A percentile compares a stretch with the other conserved stretches of the same genome.
Conservation (phyloP, 371 early-diverging fungal species). For the Rhizomucor pusillus region DNA sequence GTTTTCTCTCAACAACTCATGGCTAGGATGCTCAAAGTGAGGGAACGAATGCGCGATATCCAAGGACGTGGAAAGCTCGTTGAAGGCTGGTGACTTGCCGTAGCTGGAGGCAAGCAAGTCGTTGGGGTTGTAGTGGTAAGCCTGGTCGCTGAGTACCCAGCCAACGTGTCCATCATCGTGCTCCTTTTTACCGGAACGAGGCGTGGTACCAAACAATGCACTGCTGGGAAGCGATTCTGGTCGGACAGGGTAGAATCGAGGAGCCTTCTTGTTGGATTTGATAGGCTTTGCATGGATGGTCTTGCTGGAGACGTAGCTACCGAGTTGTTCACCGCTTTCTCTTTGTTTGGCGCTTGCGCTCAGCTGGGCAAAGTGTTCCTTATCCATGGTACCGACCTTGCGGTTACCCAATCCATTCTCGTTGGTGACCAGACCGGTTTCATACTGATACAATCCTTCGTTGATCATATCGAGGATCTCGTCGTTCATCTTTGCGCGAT, state of each 20-base stretch:
- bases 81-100: slow-evolving; percentile 38
- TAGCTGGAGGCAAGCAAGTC: slow-evolving; percentile 43
- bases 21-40: slow-evolving; percentile 91
- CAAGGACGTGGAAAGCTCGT: slow-evolving; percentile 32
- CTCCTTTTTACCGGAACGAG: slow-evolving; percentile 47
- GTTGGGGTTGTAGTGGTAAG: slow-evolving; percentile 50
- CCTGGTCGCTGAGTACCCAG: slow-evolving; percentile 72
- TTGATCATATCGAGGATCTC: slow-evolving; percentile 93
- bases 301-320: slow-evolving; percentile 3
- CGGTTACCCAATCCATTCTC: slow-evolving; percentile 19
- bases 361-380: slow-evolving; percentile 62
- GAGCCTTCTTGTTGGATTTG: slow-evolving; percentile 44
- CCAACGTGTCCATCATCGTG: slow-evolving; percentile 84
- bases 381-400: slow-evolving; percentile 69
- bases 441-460: slow-evolving; percentile 91
- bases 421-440: slow-evolving; percentile 61
- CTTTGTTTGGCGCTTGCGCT: slow-evolving; percentile 23
- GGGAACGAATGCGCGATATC: slow-evolving; percentile 75
- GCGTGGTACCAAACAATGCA: slow-evolving; percentile 40
- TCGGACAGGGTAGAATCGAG: slow-evolving; percentile 65
- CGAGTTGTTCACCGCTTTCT: slow-evolving; percentile 5
- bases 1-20: slow-evolving; percentile 91
- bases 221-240: slow-evolving; percentile 55
- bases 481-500: slow-evolving; percentile 81
- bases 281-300: slow-evolving; percentile 17